phyloP scores from a whole-genome alignment of 1,284 basidiomycete genomes.

The Pseudozyma hubeiensis region DNA sequence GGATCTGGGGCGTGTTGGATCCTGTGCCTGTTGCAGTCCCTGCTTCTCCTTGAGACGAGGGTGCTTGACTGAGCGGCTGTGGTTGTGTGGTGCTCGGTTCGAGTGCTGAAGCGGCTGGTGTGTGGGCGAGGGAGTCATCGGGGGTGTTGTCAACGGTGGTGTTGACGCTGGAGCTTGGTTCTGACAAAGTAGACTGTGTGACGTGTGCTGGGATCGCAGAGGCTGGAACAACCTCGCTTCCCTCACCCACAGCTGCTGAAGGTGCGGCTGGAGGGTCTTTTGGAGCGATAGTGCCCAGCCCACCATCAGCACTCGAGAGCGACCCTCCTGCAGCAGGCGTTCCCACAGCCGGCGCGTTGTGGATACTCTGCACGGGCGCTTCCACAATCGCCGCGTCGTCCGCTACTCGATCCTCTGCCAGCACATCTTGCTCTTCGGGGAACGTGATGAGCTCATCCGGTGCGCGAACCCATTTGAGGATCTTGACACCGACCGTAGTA shows the following conservation, averaged over 20 bases:
- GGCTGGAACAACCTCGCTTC: constrained; percentile 7
- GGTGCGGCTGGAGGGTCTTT: constrained; percentile 23
- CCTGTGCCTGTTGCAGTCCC: constrained; percentile 2
- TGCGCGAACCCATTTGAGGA: constrained; percentile 40
- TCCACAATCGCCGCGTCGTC: constrained; percentile 42
- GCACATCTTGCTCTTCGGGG: constrained; percentile 42
- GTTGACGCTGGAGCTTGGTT: constrained; percentile 18
- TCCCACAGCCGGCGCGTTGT: constrained; percentile 32
- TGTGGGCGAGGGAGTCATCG: constrained; percentile 18
- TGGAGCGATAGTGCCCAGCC: constrained; percentile 40
- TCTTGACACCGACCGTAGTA: constrained; percentile 20
- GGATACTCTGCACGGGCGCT: constrained; percentile 43
- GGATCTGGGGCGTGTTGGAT: constrained; percentile 24
- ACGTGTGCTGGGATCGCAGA: constrained; percentile 38
- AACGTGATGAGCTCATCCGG: constrained; percentile 13
- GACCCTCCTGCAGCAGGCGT: constrained; percentile 12
- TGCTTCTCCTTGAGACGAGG: constrained; percentile 22
- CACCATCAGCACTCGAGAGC: constrained; percentile 22
- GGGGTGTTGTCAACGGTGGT: constrained; percentile 28
- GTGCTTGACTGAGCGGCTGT: background rate
- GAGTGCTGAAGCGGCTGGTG: constrained; percentile 10
- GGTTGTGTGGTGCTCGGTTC: background rate
- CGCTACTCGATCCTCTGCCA: constrained; percentile 23
- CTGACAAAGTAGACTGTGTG: constrained; percentile 12
- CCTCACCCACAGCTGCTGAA: constrained; percentile 1